Evolutionary conservation across 2,329 filamentous ascomycete genomes (phyloP), one percentile per base, ranked within the genome.

Genomic region (Epichloe typhina): DNA sequence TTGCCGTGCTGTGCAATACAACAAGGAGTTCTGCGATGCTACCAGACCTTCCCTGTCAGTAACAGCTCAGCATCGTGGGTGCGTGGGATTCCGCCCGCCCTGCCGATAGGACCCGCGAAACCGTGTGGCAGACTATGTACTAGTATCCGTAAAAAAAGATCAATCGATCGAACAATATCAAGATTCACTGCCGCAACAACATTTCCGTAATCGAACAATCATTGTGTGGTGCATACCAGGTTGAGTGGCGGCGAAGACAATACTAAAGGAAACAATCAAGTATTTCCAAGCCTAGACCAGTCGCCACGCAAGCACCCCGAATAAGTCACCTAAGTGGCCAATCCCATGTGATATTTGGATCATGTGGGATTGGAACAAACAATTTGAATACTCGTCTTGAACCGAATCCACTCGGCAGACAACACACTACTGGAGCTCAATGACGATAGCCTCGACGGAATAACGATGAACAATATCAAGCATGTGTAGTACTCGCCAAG

Each of bases 231-330:
- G 43, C 26, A 45, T 5, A 4, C 12, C 9, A 23, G 17, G 21
- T 26, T 39, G 35, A 17, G 50, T 45, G 50, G 50, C 41, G 50
- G 23, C n/a, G 5, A 46, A 50, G 56, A 63, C 57, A 62, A 59
- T 59, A 59, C 42, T 47, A 52, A 45, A 50, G 52, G 50, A 36
- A n/a, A 49, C 50, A 52, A 49, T 52, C 41, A 12, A 19, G 13
- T 9, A 37, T 38, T 9, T 15, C 42, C 8, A 5, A 35, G 43
- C 31, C 43, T 5, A 19, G 43, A 19, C 31, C 15, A 45, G 6
- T 45, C 17, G 43, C n/a, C 26, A 45, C 8, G 43, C 26, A 36
- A 35, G 33, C 9, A 35, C 5, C 9, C 9, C 12, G 35, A 5
- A 17, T 5, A 26, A 35, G 31, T 11, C 43, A 35, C 9, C 15